Evolutionary conservation across 805 yeast species (phyloP), one percentile per base, ranked within the genome.

Genomic region (Pichia phayaonensis): DNA sequence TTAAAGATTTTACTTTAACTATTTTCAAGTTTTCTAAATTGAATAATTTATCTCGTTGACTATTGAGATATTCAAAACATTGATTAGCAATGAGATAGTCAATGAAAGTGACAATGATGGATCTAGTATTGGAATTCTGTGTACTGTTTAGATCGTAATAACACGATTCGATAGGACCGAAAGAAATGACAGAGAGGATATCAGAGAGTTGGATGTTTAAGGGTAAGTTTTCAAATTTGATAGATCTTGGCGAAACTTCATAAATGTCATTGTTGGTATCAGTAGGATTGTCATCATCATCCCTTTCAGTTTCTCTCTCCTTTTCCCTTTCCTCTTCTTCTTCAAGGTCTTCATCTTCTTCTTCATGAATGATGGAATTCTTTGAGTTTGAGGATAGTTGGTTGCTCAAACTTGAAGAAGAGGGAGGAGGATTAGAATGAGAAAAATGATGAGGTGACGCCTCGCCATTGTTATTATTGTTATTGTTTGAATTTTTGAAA

Each of bases 101-200:
- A 11, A 62, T 56, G 49, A 66, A 67, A 11, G 68, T 59, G 0
- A 66, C 15, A 4, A 43, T 42, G 1, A 53, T 45, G 8, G 53
- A 50, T 22, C 46, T 34, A n/a, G 38, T 18, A 16, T 38, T 13
- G 5, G 39, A 40, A n/a, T 24, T 15, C 21, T 31, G 15, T 16
- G 18, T 16, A 21, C 39, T 44, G 10, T 27, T 36, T 1, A 36
- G 11, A 18, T 62, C 66, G 51, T 77, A 61, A 49, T 74, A 72
- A 53, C 80, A 72, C 57, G 77, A 77, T 61, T 84, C 90, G 36
- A 84, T 72, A 0, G 87, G 85, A 4, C 86, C 87, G 60, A 62
- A 72, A 42, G 76, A 77, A 11, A 83, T 70, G 31, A 68, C 63
- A 44, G 77, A 72, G 42, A 80, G 61, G 12, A 64, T 46, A 4